These are phyloP conservation scores for Komagataea norvegica DNA, from an alignment of 1,139 yeast genomes.

Conservation along the genomic window DNA sequence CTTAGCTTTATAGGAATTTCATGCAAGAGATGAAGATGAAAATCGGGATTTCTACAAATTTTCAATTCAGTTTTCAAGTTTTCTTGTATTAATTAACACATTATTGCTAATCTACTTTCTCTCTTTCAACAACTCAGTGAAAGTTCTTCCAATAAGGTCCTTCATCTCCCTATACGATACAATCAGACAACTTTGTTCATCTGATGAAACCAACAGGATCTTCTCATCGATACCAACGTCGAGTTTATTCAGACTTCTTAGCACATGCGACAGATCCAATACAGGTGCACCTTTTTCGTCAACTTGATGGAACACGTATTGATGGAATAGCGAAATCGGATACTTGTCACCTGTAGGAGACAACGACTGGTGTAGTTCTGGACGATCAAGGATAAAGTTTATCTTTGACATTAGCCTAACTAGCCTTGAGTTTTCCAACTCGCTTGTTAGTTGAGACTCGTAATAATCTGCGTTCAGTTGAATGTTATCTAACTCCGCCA, in stretches of 20 bases:
- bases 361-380: constrained; percentile 59
- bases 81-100: constrained; percentile 1
- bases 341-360: constrained; percentile 73
- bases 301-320: constrained; percentile 79
- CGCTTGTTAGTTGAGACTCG: constrained; percentile 64
- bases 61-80: neutral
- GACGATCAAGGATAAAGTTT: constrained; percentile 72
- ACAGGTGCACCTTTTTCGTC: constrained; percentile 76
- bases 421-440: constrained; percentile 83
- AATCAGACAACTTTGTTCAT: constrained; percentile 76
- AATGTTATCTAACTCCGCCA: constrained; percentile 46
- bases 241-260: constrained; percentile 74
- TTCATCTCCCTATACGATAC: constrained; percentile 76
- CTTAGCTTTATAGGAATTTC: too few species aligned
- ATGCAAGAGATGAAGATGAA: too few species aligned
- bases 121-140: constrained; percentile 48
- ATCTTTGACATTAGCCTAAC: constrained; percentile 79
- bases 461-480: constrained; percentile 57
- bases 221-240: constrained; percentile 92
- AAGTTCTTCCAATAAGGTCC: constrained; percentile 66
- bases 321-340: constrained; percentile 73
- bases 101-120: neutral
- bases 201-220: constrained; percentile 71
- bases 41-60: too few species aligned
- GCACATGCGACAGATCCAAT: constrained; percentile 77